Evolutionary conservation across 768 basidiomycete genomes (phyloP).

Genomic region (Tylopilus plumbeoviolaceoides): DNA sequence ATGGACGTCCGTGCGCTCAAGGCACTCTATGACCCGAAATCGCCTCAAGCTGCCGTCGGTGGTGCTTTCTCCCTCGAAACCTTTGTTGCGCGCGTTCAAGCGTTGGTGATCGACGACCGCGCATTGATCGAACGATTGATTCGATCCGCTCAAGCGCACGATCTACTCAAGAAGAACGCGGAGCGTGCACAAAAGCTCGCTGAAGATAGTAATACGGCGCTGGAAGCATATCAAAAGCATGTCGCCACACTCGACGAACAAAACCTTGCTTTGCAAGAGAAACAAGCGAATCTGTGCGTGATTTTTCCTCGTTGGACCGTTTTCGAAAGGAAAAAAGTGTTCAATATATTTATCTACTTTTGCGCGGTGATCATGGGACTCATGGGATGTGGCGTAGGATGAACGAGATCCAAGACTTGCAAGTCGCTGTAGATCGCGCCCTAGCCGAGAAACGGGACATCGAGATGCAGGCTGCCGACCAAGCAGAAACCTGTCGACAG

Average conservation of each 20-base stretch:
- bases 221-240: slow-evolving; percentile 91
- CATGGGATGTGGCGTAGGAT: slow-evolving; percentile 39
- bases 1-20: slow-evolving; percentile 87
- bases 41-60: slow-evolving; percentile 29
- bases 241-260: slow-evolving; percentile 76
- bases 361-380: not conserved
- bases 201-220: slow-evolving; percentile 69
- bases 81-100: slow-evolving; percentile 73
- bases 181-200: slow-evolving; percentile 89
- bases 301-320: slow-evolving; percentile 12
- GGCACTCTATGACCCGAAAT: slow-evolving; percentile 57
- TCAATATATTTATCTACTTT: not conserved
- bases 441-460: slow-evolving; percentile 61
- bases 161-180: slow-evolving; percentile 87
- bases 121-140: slow-evolving; percentile 79
- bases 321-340: not conserved
- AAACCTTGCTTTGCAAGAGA: slow-evolving; percentile 47
- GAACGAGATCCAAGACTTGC: slow-evolving; percentile 61
- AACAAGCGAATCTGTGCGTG: slow-evolving; percentile 56
- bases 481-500: slow-evolving; percentile 68
- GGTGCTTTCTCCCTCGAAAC: slow-evolving; percentile 63
- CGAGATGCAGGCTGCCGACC: slow-evolving; percentile 65
- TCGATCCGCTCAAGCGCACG: slow-evolving; percentile 85
- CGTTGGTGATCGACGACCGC: slow-evolving; percentile 78
- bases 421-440: slow-evolving; percentile 56